A percentile compares a stretch with the other conserved stretches of the same genome.
phyloP scores from a whole-genome alignment of 495 filamentous ascomycete genomes.

The Trichocladium uniseriatum region DNA sequence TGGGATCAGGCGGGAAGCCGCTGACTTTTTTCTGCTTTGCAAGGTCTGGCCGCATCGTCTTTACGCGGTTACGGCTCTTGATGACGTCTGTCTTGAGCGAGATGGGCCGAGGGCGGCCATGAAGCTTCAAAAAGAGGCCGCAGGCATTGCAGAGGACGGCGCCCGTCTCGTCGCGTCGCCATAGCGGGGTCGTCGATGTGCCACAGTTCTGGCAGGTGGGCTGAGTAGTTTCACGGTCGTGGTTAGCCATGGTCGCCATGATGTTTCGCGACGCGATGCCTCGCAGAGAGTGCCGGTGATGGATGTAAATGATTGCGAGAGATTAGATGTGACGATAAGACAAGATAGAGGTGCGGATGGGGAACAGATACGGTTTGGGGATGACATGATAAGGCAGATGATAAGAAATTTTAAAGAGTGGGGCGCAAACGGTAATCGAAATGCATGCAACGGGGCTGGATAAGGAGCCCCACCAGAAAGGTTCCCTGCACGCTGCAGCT shows the following conservation, averaged over 20 bases:
- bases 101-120: slow-evolving; percentile 85
- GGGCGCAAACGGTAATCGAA: slow-evolving; percentile 11
- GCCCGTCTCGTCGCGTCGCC: slow-evolving; percentile 92
- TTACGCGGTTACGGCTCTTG: slow-evolving; percentile 97
- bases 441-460: slow-evolving; percentile 3
- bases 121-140: slow-evolving; percentile 92
- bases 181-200: slow-evolving; percentile 91
- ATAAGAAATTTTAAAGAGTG: slow-evolving; percentile 29
- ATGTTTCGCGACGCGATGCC: slow-evolving; percentile 8
- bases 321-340: slow-evolving; percentile 28
- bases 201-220: slow-evolving; percentile 95
- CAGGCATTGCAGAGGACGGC: slow-evolving; percentile 99
- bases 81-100: slow-evolving; percentile 98
- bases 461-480: slow-evolving; percentile 15
- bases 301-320: slow-evolving; percentile 11
- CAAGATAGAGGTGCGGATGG: slow-evolving; percentile 20
- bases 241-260: slow-evolving; percentile 39
- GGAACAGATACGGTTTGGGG: slow-evolving; percentile 14
- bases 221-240: slow-evolving; percentile 61
- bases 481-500: not conserved
- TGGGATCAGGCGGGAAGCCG: not conserved
- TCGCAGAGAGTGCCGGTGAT: not conserved
- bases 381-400: slow-evolving; percentile 21
- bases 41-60: slow-evolving; percentile 67
- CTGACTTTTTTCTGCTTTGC: slow-evolving; percentile 80